phyloP scores from a whole-genome alignment of 257 asterid species.

The Avicennia marina region DNA sequence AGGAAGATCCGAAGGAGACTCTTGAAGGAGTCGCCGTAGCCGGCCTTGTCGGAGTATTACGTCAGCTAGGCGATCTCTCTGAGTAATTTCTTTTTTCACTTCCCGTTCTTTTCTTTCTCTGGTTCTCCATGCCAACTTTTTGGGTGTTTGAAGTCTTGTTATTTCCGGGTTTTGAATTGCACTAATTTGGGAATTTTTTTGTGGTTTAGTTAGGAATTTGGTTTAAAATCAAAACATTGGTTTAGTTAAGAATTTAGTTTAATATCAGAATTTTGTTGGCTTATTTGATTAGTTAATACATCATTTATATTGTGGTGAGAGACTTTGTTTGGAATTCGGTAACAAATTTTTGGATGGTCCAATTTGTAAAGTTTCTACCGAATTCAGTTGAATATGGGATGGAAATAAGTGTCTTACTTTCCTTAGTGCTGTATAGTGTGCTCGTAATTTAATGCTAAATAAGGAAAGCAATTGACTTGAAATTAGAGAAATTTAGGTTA shows the following conservation, averaged over 20 bases:
- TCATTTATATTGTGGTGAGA: constrained; percentile 7
- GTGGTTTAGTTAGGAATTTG: background rate
- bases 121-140: background rate
- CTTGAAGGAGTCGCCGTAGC: constrained; percentile 82
- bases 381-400: constrained; percentile 11
- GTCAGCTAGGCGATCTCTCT: constrained; percentile 95
- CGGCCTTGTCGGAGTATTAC: constrained; percentile 83
- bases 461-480: constrained; percentile 3
- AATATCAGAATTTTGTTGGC: background rate
- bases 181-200: constrained; percentile 9
- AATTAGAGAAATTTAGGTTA: constrained; percentile 2
- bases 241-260: background rate
- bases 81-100: constrained; percentile 35
- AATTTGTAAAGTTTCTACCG: constrained; percentile 11
- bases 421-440: constrained; percentile 1
- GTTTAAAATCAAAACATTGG: background rate
- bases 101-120: background rate
- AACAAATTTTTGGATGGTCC: background rate
- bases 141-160: background rate
- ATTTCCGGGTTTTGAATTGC: background rate
- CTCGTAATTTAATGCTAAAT: constrained; percentile 7
- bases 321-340: constrained; percentile 12
- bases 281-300: background rate
- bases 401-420: background rate
- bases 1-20: constrained; percentile 78